phyloP scores from a whole-genome alignment of 2,329 filamentous ascomycete genomes.

The Pseudopithomyces maydicus region DNA sequence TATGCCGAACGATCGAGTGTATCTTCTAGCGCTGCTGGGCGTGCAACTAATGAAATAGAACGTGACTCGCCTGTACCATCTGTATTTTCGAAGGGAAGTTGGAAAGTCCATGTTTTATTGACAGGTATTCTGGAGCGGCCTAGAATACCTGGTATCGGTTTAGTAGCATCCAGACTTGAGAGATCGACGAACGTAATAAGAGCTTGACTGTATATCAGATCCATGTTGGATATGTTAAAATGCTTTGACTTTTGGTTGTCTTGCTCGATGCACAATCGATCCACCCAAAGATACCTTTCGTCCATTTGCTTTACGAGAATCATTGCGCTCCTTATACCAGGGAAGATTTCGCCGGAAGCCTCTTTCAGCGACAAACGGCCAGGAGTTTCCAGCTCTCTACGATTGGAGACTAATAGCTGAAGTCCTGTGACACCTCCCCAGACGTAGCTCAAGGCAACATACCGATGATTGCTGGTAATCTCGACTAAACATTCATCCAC shows the following conservation, averaged over 20 bases:
- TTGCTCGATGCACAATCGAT: constrained; percentile 6
- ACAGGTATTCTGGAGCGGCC: neutral
- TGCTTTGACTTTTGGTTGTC: neutral
- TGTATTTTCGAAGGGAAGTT: neutral
- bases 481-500: neutral
- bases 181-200: constrained; percentile 3
- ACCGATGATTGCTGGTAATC: neutral
- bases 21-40: neutral
- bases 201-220: constrained; percentile 1
- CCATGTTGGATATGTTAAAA: constrained; percentile 2
- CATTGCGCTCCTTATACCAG: neutral
- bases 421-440: neutral
- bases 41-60: neutral
- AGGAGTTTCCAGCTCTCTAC: neutral
- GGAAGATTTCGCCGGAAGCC: neutral
- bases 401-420: neutral
- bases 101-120: neutral
- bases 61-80: too few relatives aligned
- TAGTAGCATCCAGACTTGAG: neutral
- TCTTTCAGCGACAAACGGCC: neutral
- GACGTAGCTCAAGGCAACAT: neutral
- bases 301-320: neutral
- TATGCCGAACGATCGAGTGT: neutral
- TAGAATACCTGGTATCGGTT: neutral
- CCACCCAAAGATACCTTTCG: constrained; percentile 8